Conservation (phyloP, 495 filamentous ascomycete species). For the Astrocystis sublimbata region DNA sequence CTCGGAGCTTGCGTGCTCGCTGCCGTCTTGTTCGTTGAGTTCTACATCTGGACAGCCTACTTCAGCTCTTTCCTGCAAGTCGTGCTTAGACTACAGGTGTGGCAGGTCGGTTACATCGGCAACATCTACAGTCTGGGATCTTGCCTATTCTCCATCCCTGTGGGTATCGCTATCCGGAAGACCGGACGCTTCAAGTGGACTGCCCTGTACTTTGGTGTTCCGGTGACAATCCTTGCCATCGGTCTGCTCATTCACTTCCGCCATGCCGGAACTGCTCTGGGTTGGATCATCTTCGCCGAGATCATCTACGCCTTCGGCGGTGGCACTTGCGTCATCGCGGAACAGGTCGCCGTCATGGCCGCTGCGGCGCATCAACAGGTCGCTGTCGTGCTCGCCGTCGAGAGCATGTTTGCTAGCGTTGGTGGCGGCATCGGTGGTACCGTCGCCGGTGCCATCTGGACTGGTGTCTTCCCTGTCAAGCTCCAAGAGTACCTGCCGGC, state of each 20-base stretch:
- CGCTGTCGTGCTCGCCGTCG: slow-evolving; percentile 64
- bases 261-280: slow-evolving; percentile 53
- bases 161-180: slow-evolving; percentile 56
- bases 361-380: slow-evolving; percentile 65
- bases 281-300: slow-evolving; percentile 74
- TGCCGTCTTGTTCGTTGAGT: slow-evolving; percentile 57
- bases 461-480: slow-evolving; percentile 54
- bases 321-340: slow-evolving; percentile 57
- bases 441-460: slow-evolving; percentile 68
- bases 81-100: slow-evolving; percentile 54
- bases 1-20: slow-evolving; percentile 57
- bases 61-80: slow-evolving; percentile 63
- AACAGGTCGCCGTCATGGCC: slow-evolving; percentile 69
- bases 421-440: slow-evolving; percentile 66
- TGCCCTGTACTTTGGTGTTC: slow-evolving; percentile 55
- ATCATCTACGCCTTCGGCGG: slow-evolving; percentile 76
- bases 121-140: slow-evolving; percentile 54
- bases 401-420: slow-evolving; percentile 60
- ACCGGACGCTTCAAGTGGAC: slow-evolving; percentile 61
- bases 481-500: slow-evolving; percentile 60
- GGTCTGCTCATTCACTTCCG: slow-evolving; percentile 79
- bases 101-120: slow-evolving; percentile 52
- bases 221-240: slow-evolving; percentile 63
- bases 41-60: slow-evolving; percentile 61
- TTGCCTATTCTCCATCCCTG: slow-evolving; percentile 54